A percentile compares a stretch with the other conserved stretches of the same genome.
phyloP scores from a whole-genome alignment of 2,329 filamentous ascomycete species.

The Penicillium fuscoglaucum region DNA sequence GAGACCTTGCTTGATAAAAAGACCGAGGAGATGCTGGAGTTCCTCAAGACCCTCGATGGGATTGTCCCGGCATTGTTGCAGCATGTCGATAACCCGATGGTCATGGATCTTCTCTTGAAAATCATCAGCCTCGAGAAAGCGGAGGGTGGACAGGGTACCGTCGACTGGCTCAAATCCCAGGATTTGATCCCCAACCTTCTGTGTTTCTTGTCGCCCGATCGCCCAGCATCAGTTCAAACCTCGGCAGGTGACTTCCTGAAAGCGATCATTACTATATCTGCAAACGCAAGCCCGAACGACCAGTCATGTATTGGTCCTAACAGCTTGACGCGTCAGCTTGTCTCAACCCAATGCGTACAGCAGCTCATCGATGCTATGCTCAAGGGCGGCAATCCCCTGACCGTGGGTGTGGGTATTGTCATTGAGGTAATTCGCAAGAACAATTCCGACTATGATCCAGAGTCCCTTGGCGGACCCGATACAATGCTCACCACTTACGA shows the following conservation, averaged over 20 bases:
- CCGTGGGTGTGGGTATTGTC: conserved; percentile 93
- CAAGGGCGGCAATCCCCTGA: conserved; percentile 86
- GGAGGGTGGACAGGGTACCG: conserved; percentile 86
- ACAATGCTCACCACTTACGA: conserved; percentile 80
- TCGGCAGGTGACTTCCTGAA: conserved; percentile 97
- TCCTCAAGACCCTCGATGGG: conserved; percentile 80
- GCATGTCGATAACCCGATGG: conserved; percentile 95
- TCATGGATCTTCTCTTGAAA: conserved; percentile 96
- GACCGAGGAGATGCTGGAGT: conserved; percentile 91
- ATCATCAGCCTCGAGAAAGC: conserved; percentile 95
- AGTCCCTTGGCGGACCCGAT: conserved; percentile 78
- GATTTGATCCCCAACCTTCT: conserved; percentile 83
- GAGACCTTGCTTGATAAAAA: conserved; percentile 97
- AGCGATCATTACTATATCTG: conserved; percentile 97
- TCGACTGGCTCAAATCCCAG: conserved; percentile 95
- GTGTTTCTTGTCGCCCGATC: conserved; percentile 79
- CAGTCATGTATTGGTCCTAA: conserved; percentile 99
- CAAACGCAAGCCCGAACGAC: conserved; percentile 96
- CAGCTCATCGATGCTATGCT: conserved; percentile 90
- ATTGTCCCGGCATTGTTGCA: conserved; percentile 82
- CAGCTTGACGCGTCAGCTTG: conserved; percentile 89
- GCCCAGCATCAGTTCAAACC: conserved; percentile 88
- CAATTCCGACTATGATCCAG: conserved; percentile 97
- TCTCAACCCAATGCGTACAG: conserved; percentile 80
- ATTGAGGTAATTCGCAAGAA: conserved; percentile 99